Base-by-base conservation (phyloP, 257 asterid species). In the Datura wrightii region DNA sequence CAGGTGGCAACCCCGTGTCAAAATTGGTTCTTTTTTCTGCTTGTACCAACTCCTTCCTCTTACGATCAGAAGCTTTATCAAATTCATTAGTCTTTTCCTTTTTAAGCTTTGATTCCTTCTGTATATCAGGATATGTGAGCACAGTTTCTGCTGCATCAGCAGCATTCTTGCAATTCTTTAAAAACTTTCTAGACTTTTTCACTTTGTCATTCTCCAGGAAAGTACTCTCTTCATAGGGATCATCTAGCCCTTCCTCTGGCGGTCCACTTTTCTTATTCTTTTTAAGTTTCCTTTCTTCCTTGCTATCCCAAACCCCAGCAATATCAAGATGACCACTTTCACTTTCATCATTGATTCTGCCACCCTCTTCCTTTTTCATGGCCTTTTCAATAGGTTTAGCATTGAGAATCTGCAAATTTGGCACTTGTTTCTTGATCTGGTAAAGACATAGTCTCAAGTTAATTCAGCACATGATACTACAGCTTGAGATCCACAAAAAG, bases 391-490 rank as follows among this genome's bases (percentile, higher is more conserved):
- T 87, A 76, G 97, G 98, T 85, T 89, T 89, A 46, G 90, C 85
- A 85, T 94, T 96, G 63, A 92, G 92, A 62, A 91, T 86, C 81
- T 89, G 93, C 91, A 96, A 88, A 82, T 87, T 87, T 0, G 99
- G 98, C 84, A 93, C 46, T 71, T 92, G 82, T 19, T 89, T 93
- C 88, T 92, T 92, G 83, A 94, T 93, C 98, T 96, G 97, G 82
- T 58, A 85, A 88, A 88, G 9, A 34, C 55, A 44, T 42, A 71
- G 50, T 83, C 76, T 53, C 50, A 67, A 62, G 58, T 56, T 79
- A 66, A 39, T 55, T 84, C 80, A 69, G 85, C 81, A 78, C 55
- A 84, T 85, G 82, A 85, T 36, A 80, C 55, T 52, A 62, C 10
- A 62, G 50, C 62, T 63, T 8, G 18, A 52, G 8, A 41, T 15